Percentiles rank a stretch among this genome's conserved stretches.
These are phyloP conservation scores for Yamadazyma sp. DNA, from an alignment of 1,139 yeast genomes.

Conservation along the genomic window DNA sequence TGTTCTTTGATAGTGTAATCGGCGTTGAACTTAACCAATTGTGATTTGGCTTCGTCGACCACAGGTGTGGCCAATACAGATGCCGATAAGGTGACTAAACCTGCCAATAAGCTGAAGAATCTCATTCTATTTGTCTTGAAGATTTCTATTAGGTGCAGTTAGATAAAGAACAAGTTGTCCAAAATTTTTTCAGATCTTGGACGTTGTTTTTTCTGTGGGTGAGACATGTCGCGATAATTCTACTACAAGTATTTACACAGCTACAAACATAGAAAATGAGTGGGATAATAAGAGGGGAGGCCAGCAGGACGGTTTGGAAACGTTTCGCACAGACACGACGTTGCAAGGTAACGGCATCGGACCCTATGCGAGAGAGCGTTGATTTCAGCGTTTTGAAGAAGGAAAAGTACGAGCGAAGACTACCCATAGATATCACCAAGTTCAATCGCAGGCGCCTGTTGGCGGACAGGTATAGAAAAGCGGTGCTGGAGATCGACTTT, in stretches of 20 bases:
- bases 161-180: background rate
- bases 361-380: background rate
- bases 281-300: background rate
- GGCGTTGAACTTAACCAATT: conserved; percentile 35
- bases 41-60: conserved; percentile 19
- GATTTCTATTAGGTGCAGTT: background rate
- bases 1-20: conserved; percentile 44
- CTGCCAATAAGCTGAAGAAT: conserved; percentile 2
- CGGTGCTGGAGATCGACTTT: conserved; percentile 2
- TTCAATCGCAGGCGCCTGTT: conserved; percentile 4
- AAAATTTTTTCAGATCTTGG: conserved; percentile 1
- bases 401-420: conserved; percentile 10
- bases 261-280: background rate
- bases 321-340: conserved; percentile 5
- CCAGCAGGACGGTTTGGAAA: background rate
- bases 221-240: conserved; percentile 2
- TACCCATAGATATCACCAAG: conserved; percentile 8
- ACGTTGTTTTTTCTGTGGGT: too few relatives aligned
- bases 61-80: conserved; percentile 8
- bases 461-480: conserved; percentile 4
- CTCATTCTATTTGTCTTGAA: conserved; percentile 1
- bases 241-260: too few relatives aligned
- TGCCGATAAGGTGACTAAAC: conserved; percentile 1
- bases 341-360: conserved; percentile 2
- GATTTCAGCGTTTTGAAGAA: conserved; percentile 4